Conservation (phyloP, 768 basidiomycete species). For the Naganishia friedmannii region DNA sequence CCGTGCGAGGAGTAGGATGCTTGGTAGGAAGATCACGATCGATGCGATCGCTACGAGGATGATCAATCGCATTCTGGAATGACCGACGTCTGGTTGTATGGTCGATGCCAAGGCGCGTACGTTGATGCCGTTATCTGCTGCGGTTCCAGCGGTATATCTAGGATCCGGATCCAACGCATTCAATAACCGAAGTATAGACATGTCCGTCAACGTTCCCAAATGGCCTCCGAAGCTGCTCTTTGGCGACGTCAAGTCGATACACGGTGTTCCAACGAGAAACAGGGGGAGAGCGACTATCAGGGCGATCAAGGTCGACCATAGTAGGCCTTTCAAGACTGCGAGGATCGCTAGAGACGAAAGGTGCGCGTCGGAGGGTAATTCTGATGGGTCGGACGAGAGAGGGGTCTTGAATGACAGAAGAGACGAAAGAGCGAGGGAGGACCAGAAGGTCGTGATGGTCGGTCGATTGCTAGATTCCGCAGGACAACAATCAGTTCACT, state of each 20-base stretch:
- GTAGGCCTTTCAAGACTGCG: slow-evolving; percentile 63
- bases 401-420: slow-evolving; percentile 69
- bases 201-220: slow-evolving; percentile 69
- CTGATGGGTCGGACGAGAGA: slow-evolving; percentile 56
- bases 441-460: background rate
- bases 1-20: slow-evolving; percentile 63
- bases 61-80: slow-evolving; percentile 64
- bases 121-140: slow-evolving; percentile 40
- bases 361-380: slow-evolving; percentile 71
- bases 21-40: slow-evolving; percentile 64
- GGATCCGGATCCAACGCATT: slow-evolving; percentile 56
- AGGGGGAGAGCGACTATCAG: slow-evolving; percentile 70
- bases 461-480: background rate
- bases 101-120: slow-evolving; percentile 43
- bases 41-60: slow-evolving; percentile 65
- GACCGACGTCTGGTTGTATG: slow-evolving; percentile 42
- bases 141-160: slow-evolving; percentile 44
- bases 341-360: slow-evolving; percentile 70
- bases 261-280: slow-evolving; percentile 68
- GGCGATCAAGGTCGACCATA: slow-evolving; percentile 68
- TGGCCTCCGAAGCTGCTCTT: slow-evolving; percentile 59
- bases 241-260: slow-evolving; percentile 60
- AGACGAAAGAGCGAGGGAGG: slow-evolving; percentile 57
- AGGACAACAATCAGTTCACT: background rate
- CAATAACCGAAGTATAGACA: slow-evolving; percentile 72